Base-by-base conservation (phyloP, 2,329 filamentous ascomycete species). In the Trichoderma atroviride region DNA sequence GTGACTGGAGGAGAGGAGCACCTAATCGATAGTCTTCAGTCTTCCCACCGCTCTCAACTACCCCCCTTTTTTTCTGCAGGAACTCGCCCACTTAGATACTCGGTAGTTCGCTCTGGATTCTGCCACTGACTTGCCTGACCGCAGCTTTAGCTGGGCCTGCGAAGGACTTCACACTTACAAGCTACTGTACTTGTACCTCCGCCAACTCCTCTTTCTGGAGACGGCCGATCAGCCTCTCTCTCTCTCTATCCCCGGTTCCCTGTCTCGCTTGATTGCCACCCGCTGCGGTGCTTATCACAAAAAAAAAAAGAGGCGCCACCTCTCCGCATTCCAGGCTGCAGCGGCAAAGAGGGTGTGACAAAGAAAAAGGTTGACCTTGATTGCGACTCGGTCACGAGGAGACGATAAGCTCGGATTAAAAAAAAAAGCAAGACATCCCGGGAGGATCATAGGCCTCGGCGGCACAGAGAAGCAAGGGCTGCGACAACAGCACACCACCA, bases 321-420 rank as follows among this genome's bases (percentile, higher is more conserved):
- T 40, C 40, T 67, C 63, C 63, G 27, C 63, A 67, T 67, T 67
- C 55, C 63, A 67, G 53, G 62, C 62, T 24, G 62, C 62, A 65
- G 37, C 62, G 27, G 11, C 22, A 59, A 66, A 59, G 40, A 50
- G 55, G 63, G 37, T 67, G 63, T 67, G 62, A 67, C 40, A 13
- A 33, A 35, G 13, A 35, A 35, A 40, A 43, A 57, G 13, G 55
- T 13, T 19, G 22, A 37, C 40, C 58, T n/a, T 63, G 33, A 16
- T 64, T 56, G 37, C 61, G 31, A 50, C 29, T 50, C 57, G 55
- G 63, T 67, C 63, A 67, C 63, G 63, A 59, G 63, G 63, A 19
- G 22, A 47, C 55, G 63, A 67, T 67, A 67, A 67, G 63, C 35
- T 59, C 57, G 19, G 37, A 52, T 19, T 16, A 59, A 27, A 57